Evolutionary conservation across 306 rosid genomes (phyloP).

Genomic region (Inga oerstediana): DNA sequence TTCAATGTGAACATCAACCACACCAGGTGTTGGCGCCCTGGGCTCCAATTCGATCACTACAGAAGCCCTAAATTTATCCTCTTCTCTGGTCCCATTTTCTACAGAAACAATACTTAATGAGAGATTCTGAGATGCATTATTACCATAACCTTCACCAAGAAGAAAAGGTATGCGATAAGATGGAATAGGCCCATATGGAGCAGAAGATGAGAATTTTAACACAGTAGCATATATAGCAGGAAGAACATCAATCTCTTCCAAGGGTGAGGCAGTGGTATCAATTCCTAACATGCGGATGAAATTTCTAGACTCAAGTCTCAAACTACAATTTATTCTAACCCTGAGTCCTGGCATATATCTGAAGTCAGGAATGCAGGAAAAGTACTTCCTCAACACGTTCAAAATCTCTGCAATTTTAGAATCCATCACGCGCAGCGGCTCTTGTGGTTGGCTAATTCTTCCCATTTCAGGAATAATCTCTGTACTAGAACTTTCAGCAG

Average conservation of each 20-base stretch:
- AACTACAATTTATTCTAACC: slow-evolving; percentile 72
- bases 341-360: slow-evolving; percentile 81
- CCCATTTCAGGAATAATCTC: slow-evolving; percentile 45
- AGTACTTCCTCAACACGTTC: slow-evolving; percentile 67
- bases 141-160: slow-evolving; percentile 73
- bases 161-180: slow-evolving; percentile 83
- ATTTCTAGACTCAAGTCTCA: slow-evolving; percentile 72
- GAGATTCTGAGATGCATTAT: slow-evolving; percentile 45
- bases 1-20: slow-evolving; percentile 79
- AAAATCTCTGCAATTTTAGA: slow-evolving; percentile 84
- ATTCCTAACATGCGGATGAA: slow-evolving; percentile 67
- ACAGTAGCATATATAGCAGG: slow-evolving; percentile 93
- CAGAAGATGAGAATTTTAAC: slow-evolving; percentile 81
- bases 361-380: slow-evolving; percentile 90
- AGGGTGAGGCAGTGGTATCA: slow-evolving; percentile 40
- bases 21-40: slow-evolving; percentile 91
- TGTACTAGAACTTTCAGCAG: slow-evolving; percentile 40
- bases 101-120: slow-evolving; percentile 73
- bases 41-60: slow-evolving; percentile 86
- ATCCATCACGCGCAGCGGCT: slow-evolving; percentile 84
- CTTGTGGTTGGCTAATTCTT: slow-evolving; percentile 53
- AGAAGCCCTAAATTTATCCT: slow-evolving; percentile 58
- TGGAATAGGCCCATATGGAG: slow-evolving; percentile 81
- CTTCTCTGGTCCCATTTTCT: slow-evolving; percentile 57
- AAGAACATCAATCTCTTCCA: slow-evolving; percentile 60